Evolutionary conservation across 176 grass and related monocot genomes (phyloP), one percentile per base, ranked within the genome.

Genomic region (Bothriochloa decipiens): DNA sequence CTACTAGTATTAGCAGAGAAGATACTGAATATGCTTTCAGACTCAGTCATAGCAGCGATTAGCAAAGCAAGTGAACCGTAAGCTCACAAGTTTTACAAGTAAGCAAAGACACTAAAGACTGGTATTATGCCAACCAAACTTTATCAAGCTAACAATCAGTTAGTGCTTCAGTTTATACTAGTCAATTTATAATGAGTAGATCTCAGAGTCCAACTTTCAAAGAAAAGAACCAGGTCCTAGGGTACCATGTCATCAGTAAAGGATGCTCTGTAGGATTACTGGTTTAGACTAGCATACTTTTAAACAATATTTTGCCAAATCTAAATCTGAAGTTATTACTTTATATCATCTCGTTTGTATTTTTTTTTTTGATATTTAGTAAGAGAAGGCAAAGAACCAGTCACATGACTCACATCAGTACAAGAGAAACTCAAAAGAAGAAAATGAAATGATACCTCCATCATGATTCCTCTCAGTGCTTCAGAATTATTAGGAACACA

Each of bases 391-490:
- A 64, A 64, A 75, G 25, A 89, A 76, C 41, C 5, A 81, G 63
- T 11, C 22, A 46, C 18, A 70, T 5, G 62, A 35, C 65, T 35
- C 29, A 81, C 1, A 83, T 50, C 12, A 29, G 16, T 64, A 75
- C 41, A 79, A 23, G 49, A 40, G 35, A 52, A 66, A 45, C 5
- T 22, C 50, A 76, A 64, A 11, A 17, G 10, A n/a, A 41, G 0
- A 36, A 18, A 76, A 49, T 43, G 17, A 18, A 68, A 64, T 74
- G 40, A 25, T 78, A 98, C 93, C 96, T 98, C 96, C 96, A 98
- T 95, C 85, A 95, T 91, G 82, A 98, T 93, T 81, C 93, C 93
- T 66, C 96, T 87, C 16, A 98, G 78, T 70, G 85, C 42, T 78
- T 98, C 96, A 42, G 89, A 86, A 75, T 77, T 88, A 14, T 80